Evolutionary conservation across 1,284 basidiomycete genomes (phyloP), one percentile per base, ranked within the genome.

Genomic region (Heliocybe sulcata): DNA sequence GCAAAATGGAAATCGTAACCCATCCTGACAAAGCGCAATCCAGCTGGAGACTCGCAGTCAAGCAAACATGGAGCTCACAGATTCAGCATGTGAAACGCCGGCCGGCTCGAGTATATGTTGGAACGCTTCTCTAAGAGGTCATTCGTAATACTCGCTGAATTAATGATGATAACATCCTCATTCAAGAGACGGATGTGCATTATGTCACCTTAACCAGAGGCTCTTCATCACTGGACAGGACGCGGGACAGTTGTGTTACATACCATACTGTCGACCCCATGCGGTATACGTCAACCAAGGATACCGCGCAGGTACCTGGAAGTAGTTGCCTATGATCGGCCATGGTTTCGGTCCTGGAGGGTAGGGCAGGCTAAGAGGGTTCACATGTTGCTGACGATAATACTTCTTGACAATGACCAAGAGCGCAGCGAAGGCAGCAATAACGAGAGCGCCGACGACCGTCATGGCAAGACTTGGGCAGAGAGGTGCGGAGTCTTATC

Each of bases 81-180:
- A 16, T 42, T 20, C 16, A 42, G 16, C 38, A 42, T 42, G 12
- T 20, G 38, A 16, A 42, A 42, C 6, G 16, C 8, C 8, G 38
- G 38, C 16, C 84, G 87, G 68, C 88, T 85, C 20, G 84, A 82
- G 65, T 89, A 90, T 54, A 87, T 81, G 6, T 75, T 72, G 19
- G 85, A 83, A 29, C 81, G 78, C 63, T 79, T 84, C 58, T 87
- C 85, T 58, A 90, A 70, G 52, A 90, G 69, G 48, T 87, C 86
- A 38, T 72, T 70, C 0, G 76, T 79, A 0, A 75, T 80, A 51
- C 84, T 76, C 4, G 77, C 73, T 49, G 74, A 79, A 67, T 83
- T 86, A 57, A 87, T 63, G 68, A 88, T 83, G 52, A 87, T 73
- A 45, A 89, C 73, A 14, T 42, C 16, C 16, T 42, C 38, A 16